A percentile compares a stretch with the other conserved stretches of the same genome.
phyloP scores from a whole-genome alignment of 768 basidiomycete genomes.

The Tulasnella calospora region DNA sequence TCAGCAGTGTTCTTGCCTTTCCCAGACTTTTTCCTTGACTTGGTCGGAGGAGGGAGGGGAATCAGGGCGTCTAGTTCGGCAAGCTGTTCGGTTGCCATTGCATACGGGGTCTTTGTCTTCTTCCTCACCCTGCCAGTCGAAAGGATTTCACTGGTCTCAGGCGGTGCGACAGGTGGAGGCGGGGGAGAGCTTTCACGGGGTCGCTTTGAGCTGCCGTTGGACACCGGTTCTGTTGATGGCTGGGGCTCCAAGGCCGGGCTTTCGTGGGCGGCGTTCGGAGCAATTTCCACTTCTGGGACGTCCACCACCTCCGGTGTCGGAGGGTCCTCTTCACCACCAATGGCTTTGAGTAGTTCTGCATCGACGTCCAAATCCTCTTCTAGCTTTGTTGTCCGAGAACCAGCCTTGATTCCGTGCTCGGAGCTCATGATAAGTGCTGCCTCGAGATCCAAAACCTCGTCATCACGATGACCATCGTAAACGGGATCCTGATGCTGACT shows the following conservation, averaged over 20 bases:
- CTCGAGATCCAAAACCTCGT: slow-evolving; percentile 21
- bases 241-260: neutral
- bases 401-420: slow-evolving; percentile 19
- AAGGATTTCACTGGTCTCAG: slow-evolving; percentile 9
- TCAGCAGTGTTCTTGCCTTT: slow-evolving; percentile 11
- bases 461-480: slow-evolving; percentile 37
- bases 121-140: slow-evolving; percentile 19
- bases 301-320: neutral
- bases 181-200: slow-evolving; percentile 7
- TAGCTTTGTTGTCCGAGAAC: slow-evolving; percentile 41
- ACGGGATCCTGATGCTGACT: neutral
- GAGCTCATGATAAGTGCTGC: slow-evolving; percentile 23
- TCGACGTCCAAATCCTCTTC: slow-evolving; percentile 21
- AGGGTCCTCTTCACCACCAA: slow-evolving; percentile 15
- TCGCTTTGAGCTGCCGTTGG: neutral
- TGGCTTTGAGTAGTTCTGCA: slow-evolving; percentile 16
- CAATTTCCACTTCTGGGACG: neutral
- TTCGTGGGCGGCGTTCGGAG: neutral
- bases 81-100: slow-evolving; percentile 18
- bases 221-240: neutral
- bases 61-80: slow-evolving; percentile 13
- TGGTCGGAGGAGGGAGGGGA: neutral
- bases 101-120: slow-evolving; percentile 21
- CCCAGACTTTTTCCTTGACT: slow-evolving; percentile 5
- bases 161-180: neutral